A percentile compares a stretch with the other conserved stretches of the same genome.
Conservation (phyloP, 441 rosid species). For the Arabidopsis lyrata region DNA sequence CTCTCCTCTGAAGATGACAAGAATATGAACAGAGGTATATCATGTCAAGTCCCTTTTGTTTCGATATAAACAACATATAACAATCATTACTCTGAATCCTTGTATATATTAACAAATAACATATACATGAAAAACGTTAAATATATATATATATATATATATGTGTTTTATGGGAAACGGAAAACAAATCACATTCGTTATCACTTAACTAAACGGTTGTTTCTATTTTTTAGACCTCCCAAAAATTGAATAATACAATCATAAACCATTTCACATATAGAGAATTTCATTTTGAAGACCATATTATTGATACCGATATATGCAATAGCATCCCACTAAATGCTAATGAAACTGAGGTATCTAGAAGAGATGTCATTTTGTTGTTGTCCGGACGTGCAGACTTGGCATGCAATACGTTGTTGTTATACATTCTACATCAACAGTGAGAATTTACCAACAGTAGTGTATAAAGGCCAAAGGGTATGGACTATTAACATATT, state of each 20-base stretch:
- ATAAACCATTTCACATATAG: neutral
- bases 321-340: neutral
- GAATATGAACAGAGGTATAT: slow-evolving; percentile 1
- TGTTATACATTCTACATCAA: no score
- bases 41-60: slow-evolving; percentile 7
- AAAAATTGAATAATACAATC: neutral
- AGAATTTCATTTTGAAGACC: neutral
- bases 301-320: neutral
- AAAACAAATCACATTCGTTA: neutral
- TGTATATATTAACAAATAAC: no score
- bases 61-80: neutral
- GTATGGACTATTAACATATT: no score
- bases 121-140: no score
- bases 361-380: no score
- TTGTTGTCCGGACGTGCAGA: no score
- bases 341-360: neutral
- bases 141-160: no score
- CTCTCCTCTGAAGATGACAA: neutral
- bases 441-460: no score
- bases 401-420: no score
- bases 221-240: neutral
- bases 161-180: neutral
- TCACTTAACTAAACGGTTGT: neutral
- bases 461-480: no score
- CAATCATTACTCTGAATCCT: neutral